phyloP scores from a whole-genome alignment of 1,284 basidiomycete genomes.

The Phylloboletellus chloephorus region DNA sequence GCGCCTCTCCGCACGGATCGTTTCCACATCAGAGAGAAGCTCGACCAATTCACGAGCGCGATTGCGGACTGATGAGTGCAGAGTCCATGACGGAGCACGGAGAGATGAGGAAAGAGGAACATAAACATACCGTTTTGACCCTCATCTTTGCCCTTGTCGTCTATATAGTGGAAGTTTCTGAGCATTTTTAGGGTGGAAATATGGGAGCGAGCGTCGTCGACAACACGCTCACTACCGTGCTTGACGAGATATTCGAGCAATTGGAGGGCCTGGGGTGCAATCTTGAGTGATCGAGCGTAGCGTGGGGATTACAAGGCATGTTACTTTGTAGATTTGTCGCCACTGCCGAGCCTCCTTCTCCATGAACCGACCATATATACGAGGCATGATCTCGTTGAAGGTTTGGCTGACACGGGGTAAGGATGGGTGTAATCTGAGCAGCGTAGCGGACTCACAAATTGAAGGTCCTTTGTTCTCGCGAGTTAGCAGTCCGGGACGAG shows the following conservation, averaged over 20 bases:
- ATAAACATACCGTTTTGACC: constrained; percentile 83
- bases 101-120: constrained; percentile 18
- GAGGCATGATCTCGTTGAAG: constrained; percentile 99
- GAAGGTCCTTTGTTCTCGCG: constrained; percentile 63
- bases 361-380: constrained; percentile 92
- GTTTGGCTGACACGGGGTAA: constrained; percentile 62
- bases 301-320: neutral
- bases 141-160: constrained; percentile 98
- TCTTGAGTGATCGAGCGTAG: neutral
- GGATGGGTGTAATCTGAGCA: neutral
- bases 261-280: constrained; percentile 67
- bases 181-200: constrained; percentile 97
- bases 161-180: constrained; percentile 96
- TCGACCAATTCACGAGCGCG: constrained; percentile 89
- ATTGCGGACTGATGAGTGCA: constrained; percentile 74
- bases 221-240: constrained; percentile 97
- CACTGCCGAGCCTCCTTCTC: constrained; percentile 98
- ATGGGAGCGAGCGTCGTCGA: constrained; percentile 95
- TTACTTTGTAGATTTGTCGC: constrained; percentile 98
- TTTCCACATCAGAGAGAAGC: constrained; percentile 86
- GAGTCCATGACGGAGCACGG: neutral
- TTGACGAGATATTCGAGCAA: constrained; percentile 95
- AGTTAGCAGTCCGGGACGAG: constrained; percentile 9
- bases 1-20: constrained; percentile 82
- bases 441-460: constrained; percentile 69